These are phyloP conservation scores for Brassica incana DNA, from an alignment of 345 rosid genomes.

Conservation along the genomic window DNA sequence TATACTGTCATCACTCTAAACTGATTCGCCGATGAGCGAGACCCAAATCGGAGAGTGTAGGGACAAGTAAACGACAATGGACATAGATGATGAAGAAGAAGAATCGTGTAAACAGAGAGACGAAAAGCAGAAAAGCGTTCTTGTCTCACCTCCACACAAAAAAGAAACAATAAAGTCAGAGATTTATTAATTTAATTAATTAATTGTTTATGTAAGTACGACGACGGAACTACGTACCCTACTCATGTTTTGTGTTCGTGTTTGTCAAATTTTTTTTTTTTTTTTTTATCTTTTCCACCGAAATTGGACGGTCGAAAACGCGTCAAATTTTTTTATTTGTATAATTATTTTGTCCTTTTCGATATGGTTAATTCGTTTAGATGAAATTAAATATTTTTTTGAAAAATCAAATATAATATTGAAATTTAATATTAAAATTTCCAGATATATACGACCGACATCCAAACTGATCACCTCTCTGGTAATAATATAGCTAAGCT, in stretches of 20 bases:
- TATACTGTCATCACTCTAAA: conserved; percentile 43
- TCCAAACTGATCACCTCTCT: not conserved
- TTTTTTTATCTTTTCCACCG: not conserved
- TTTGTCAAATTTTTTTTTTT: too few species aligned
- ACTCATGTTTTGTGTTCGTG: not conserved
- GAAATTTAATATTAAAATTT: too few species aligned
- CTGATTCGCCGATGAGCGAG: conserved; percentile 19
- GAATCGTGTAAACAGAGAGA: conserved; percentile 35
- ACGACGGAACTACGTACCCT: not conserved
- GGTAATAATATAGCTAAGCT: not conserved
- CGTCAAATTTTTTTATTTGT: not conserved
- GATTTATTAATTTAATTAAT: too few species aligned
- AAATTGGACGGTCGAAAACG: not conserved
- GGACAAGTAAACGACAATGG: not conserved
- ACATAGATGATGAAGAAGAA: conserved; percentile 16
- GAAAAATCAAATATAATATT: too few species aligned
- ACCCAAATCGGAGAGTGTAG: conserved; percentile 5
- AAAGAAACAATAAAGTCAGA: too few species aligned
- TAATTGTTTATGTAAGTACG: too few species aligned
- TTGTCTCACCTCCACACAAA: conserved; percentile 68
- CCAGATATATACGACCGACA: not conserved
- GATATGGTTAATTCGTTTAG: too few species aligned
- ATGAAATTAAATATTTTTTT: too few species aligned
- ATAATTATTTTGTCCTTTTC: not conserved
- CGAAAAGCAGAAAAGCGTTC: conserved; percentile 45